Conservation (phyloP, 2,329 filamentous ascomycete species). For the Fusarium armeniacum region DNA sequence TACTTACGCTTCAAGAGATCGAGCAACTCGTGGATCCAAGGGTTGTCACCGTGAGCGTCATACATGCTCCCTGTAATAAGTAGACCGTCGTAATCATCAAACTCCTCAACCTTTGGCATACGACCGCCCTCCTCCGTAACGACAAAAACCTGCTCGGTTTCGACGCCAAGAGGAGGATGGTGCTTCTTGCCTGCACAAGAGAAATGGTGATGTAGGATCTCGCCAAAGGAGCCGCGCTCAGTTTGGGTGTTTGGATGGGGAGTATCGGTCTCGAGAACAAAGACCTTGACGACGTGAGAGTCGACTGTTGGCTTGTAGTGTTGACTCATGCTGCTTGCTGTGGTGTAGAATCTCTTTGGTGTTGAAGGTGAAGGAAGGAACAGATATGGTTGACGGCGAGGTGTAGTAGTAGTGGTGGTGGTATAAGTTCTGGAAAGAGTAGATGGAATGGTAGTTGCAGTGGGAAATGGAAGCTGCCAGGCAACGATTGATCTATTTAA, state of each 20-base stretch:
- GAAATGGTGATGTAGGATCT: conserved; percentile 67
- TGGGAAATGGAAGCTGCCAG: background rate
- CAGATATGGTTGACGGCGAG: background rate
- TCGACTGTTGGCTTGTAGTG: conserved; percentile 48
- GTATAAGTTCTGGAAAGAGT: background rate
- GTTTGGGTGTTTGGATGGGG: conserved; percentile 65
- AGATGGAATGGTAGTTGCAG: background rate
- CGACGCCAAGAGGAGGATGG: conserved; percentile 66
- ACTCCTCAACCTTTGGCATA: conserved; percentile 63
- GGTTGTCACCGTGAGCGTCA: conserved; percentile 77
- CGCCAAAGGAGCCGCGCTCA: conserved; percentile 66
- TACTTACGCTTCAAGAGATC: conserved; percentile 63
- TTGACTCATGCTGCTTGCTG: conserved; percentile 44
- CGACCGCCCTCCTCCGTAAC: conserved; percentile 63
- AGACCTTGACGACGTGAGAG: conserved; percentile 54
- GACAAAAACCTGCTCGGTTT: conserved; percentile 68
- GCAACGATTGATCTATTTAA: conserved; percentile 13
- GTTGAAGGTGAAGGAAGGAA: background rate
- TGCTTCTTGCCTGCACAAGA: conserved; percentile 65
- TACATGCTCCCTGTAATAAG: conserved; percentile 78
- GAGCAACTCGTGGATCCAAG: conserved; percentile 81
- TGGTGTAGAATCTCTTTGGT: conserved; percentile 13
- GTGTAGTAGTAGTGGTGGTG: background rate
- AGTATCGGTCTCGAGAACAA: conserved; percentile 72
- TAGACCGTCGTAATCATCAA: conserved; percentile 78